Evolutionary conservation across 2,329 filamentous ascomycete genomes (phyloP), one percentile per base, ranked within the genome.

Genomic region (Myriosclerotinia scirpicola): DNA sequence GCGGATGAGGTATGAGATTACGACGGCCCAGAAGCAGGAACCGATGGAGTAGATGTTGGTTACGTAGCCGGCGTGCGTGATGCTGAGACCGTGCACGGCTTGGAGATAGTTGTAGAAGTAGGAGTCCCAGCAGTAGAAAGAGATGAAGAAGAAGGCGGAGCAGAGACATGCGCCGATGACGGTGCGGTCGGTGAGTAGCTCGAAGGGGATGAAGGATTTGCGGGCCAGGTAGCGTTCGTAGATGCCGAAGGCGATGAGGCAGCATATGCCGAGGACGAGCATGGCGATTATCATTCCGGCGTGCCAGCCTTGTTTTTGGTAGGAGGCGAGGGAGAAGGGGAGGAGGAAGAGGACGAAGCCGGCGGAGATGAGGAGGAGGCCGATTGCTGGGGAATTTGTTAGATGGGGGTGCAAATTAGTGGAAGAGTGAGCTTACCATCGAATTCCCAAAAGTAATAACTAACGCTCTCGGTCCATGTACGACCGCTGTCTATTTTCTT

Each of bases 311-410:
- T 74, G 67, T 3, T 55, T 40, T 60, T 73, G 71, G 64, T 71
- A 74, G 2, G 77, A 77, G 64, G 79, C 79, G 26, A 92, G 80
- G 20, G 81, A 87, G 75, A 93, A 87, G 0, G 90, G 87, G 9
- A 93, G 82, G n/a, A 92, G 79, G 73, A 92, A 86, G 14, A 91
- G 77, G 0, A 84, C 81, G 71, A 90, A 83, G 1, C 87, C 89
- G 1, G 78, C 80, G 12, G 84, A 82, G 67, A 90, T 80, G 3
- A 91, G 78, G 20, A 90, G 65, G 34, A 89, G 80, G 20, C 89
- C 88, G 22, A 86, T 65, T 1, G 86, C 79, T 74, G 34, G 26
- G 22, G 6, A 11, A 11, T n/a, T 34, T 30, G 8, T 58, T 3
- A 69, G 36, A 54, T 22, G 7, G n/a, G 22, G 22, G 26, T 54